Conservation (phyloP, 169 alveolate species). For the Eimeria necatrix region DNA sequence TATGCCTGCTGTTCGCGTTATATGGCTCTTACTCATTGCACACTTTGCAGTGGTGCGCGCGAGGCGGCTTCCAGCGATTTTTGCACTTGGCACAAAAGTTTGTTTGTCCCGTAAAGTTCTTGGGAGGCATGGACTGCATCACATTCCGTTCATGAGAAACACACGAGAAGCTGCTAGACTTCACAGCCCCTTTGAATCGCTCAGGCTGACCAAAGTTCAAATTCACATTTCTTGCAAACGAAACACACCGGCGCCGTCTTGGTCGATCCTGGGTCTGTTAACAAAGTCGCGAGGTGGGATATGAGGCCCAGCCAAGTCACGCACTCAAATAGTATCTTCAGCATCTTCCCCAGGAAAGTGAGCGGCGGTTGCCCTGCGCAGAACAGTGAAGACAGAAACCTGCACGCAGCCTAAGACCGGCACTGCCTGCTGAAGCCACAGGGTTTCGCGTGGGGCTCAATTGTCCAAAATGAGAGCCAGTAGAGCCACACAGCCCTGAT, state of each 20-base stretch:
- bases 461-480: not conserved
- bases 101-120: conserved; percentile 28
- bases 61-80: conserved; percentile 91
- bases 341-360: conserved; percentile 18
- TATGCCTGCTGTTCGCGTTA: too few relatives aligned
- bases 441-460: too few relatives aligned
- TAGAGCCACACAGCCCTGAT: too few relatives aligned
- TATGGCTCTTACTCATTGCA: conserved; percentile 88
- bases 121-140: conserved; percentile 55
- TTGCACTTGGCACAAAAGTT: conserved; percentile 67
- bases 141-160: not conserved
- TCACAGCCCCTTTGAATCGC: not conserved
- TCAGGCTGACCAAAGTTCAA: not conserved
- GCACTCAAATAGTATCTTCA: conserved; percentile 50
- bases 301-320: conserved; percentile 67
- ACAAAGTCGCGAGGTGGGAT: conserved; percentile 64
- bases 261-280: conserved; percentile 77
- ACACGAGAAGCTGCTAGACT: not conserved
- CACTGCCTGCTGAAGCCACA: too few relatives aligned
- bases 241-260: conserved; percentile 76
- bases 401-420: not conserved
- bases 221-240: too few relatives aligned
- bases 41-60: conserved; percentile 93
- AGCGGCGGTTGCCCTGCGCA: conserved; percentile 41
- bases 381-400: not conserved